Conservation (phyloP, 352 stramenopile genomes). For the Phytopythium chamaehyphon region DNA sequence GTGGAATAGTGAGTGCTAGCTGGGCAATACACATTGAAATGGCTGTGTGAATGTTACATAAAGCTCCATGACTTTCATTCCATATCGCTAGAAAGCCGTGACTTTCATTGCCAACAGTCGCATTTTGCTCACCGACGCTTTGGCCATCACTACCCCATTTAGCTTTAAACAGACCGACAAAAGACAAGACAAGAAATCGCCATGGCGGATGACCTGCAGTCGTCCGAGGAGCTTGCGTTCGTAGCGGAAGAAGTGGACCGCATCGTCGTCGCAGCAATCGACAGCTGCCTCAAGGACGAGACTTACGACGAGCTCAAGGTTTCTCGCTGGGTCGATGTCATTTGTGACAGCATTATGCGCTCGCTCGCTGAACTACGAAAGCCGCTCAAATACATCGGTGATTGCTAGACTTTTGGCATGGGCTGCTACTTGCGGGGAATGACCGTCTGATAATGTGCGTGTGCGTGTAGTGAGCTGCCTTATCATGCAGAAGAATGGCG, state of each 20-base stretch:
- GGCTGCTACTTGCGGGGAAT: constrained; percentile 7
- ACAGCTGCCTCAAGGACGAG: constrained; percentile 84
- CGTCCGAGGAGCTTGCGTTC: constrained; percentile 87
- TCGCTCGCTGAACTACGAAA: constrained; percentile 85
- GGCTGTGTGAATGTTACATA: no score
- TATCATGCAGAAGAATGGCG: constrained; percentile 94
- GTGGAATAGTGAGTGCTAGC: constrained; percentile 22
- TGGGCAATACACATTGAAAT: no score
- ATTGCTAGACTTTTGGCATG: background rate
- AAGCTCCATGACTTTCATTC: no score
- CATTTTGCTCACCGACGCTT: no score
- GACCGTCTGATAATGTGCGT: background rate
- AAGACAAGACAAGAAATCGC: background rate
- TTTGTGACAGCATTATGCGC: constrained; percentile 89
- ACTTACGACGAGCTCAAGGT: constrained; percentile 86
- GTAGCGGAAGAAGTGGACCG: constrained; percentile 90
- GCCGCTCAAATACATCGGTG: constrained; percentile 91
- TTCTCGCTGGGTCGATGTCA: constrained; percentile 87
- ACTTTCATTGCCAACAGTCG: no score
- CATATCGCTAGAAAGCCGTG: no score
- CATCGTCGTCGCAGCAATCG: constrained; percentile 79
- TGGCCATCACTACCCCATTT: no score
- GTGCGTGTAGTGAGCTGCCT: constrained; percentile 69
- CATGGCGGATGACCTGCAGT: constrained; percentile 86
- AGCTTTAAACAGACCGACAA: no score